Evolutionary conservation across 768 basidiomycete genomes (phyloP), one percentile per base, ranked within the genome.

Genomic region (Hericium coralloides): DNA sequence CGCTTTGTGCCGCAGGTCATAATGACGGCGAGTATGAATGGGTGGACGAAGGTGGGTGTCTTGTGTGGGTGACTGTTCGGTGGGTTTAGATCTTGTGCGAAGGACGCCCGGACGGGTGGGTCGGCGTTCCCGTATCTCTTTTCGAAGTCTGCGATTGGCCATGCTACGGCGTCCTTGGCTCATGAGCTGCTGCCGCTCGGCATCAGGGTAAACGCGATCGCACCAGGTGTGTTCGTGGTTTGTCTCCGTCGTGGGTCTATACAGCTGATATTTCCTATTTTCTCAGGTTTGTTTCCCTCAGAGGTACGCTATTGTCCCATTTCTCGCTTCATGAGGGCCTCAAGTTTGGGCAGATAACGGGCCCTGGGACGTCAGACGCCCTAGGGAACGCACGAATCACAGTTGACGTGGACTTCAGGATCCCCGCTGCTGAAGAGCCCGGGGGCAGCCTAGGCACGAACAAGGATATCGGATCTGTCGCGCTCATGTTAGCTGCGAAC

Each of bases 21-120:
- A 37, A 79, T 79, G 74, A 80, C 76, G 1, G 74, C 73, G 50
- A 76, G 75, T 53, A 77, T 78, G 76, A 79, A 78, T 57, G 77
- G 76, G 1, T 79, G 76, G 77, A 74, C 77, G 14, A 79, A 78
- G 73, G 77, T 17, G 12, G 12, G 6, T 77, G 60, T 2, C 6
- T 26, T 26, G 25, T 26, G 6, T 6, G 25, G 25, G 25, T 6
- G 25, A 6, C 25, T 6, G 25, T 26, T 26, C 25, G 25, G 25
- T 6, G 25, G 3, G 25, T 6, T 26, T 26, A 3, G 6, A 26
- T 26, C 25, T 6, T 26, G 25, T 26, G 25, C 69, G 12, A 76
- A 76, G 1, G 61, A 66, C 38, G 74, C 74, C 10, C 15, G 17
- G 7, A 43, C 41, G 6, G 41, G 10, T 17, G 41, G 41, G 1